A percentile compares a stretch with the other conserved stretches of the same genome.
phyloP scores from a whole-genome alignment of 2,329 filamentous ascomycete genomes.

The Cladosporium phlei region DNA sequence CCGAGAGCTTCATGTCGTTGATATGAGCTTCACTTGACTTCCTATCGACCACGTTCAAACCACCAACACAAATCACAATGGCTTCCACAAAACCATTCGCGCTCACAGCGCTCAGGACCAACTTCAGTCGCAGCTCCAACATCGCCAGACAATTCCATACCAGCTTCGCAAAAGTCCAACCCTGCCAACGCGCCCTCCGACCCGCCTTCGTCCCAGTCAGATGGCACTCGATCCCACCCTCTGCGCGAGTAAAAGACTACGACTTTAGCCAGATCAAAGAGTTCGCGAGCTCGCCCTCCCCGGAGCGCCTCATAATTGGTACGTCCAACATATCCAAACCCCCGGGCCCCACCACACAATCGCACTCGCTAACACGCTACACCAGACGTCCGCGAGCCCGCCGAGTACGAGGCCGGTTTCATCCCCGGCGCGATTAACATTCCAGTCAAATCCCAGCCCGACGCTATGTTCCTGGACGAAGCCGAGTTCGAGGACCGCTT shows the following conservation, averaged over 20 bases:
- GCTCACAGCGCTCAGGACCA: slow-evolving; percentile 16
- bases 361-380: slow-evolving; percentile 22
- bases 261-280: slow-evolving; percentile 38
- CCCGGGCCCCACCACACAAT: neutral
- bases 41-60: no score
- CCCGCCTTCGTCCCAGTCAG: slow-evolving; percentile 22
- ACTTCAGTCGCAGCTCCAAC: slow-evolving; percentile 7
- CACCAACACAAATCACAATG: slow-evolving; percentile 14
- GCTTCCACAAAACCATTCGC: slow-evolving; percentile 21
- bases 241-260: slow-evolving; percentile 34
- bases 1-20: no score
- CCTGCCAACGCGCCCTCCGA: slow-evolving; percentile 13
- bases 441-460: slow-evolving; percentile 69
- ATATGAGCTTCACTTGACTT: no score
- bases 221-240: slow-evolving; percentile 34
- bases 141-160: slow-evolving; percentile 11
- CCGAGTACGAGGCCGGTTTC: slow-evolving; percentile 59
- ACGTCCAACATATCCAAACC: neutral
- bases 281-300: slow-evolving; percentile 31
- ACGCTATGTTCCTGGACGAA: slow-evolving; percentile 68
- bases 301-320: slow-evolving; percentile 29
- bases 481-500: slow-evolving; percentile 81
- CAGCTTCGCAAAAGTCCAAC: slow-evolving; percentile 13
- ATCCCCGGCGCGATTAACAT: slow-evolving; percentile 83
- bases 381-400: slow-evolving; percentile 68